Evolutionary conservation across 306 rosid species (phyloP).

Genomic region (Rosa chinensis): DNA sequence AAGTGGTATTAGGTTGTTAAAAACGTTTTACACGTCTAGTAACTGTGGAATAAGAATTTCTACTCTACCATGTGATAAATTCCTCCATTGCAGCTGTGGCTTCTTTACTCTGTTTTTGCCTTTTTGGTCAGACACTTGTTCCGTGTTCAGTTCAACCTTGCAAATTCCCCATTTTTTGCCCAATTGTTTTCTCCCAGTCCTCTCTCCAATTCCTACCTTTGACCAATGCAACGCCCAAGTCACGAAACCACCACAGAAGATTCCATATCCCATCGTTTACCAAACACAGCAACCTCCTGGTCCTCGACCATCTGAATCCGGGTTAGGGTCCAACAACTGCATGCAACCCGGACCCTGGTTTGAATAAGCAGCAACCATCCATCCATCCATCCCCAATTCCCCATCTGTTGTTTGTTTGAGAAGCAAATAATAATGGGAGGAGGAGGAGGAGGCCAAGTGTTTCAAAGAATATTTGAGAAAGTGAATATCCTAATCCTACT

Average conservation of each 20-base stretch:
- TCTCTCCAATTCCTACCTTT: background rate
- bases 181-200: background rate
- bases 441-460: background rate
- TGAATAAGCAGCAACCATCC: background rate
- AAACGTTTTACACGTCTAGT: too few species aligned
- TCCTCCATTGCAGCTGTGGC: too few species aligned
- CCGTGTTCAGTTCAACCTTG: background rate
- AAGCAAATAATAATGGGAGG: background rate
- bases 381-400: background rate
- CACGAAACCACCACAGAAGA: background rate
- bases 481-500: constrained; percentile 14
- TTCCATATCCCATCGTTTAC: background rate
- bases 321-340: background rate
- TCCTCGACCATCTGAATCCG: background rate
- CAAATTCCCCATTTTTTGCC: background rate
- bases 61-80: too few species aligned
- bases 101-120: too few species aligned
- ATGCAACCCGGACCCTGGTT: background rate
- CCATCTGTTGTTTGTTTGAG: background rate
- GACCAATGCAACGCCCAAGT: background rate
- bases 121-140: background rate
- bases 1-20: background rate
- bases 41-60: too few species aligned
- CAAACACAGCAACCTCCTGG: background rate
- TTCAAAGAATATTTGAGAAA: background rate